phyloP scores from a whole-genome alignment of 495 filamentous ascomycete genomes.

The Xylaria sp. region DNA sequence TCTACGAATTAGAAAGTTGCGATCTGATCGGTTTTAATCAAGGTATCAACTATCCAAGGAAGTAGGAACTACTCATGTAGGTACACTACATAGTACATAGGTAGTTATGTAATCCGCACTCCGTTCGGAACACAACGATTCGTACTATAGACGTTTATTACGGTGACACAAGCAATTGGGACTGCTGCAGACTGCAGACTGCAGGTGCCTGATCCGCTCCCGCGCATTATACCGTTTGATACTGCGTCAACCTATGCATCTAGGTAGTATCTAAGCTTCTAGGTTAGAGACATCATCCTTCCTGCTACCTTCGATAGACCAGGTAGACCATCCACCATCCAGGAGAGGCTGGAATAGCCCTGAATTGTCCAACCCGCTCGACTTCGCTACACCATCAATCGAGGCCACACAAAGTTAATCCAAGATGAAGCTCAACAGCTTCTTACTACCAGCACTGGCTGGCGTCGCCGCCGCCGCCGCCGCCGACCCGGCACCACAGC shows the following conservation, averaged over 20 bases:
- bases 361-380: slow-evolving; percentile 10
- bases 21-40: neutral
- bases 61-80: too few relatives aligned
- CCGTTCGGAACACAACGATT: neutral
- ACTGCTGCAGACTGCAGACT: neutral
- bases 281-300: neutral
- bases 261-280: slow-evolving; percentile 11
- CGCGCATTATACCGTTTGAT: neutral
- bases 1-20: neutral
- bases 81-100: too few relatives aligned
- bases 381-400: slow-evolving; percentile 1
- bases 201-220: neutral
- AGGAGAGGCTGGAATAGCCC: slow-evolving; percentile 18
- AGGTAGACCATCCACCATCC: neutral
- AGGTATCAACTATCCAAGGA: neutral
- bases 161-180: neutral
- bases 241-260: neutral
- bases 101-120: neutral
- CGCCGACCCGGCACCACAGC: slow-evolving; percentile 30
- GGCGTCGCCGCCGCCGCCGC: slow-evolving; percentile 44
- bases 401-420: neutral
- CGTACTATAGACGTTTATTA: neutral
- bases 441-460: slow-evolving; percentile 46
- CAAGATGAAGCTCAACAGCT: slow-evolving; percentile 45
- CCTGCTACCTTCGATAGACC: neutral